A percentile compares a stretch with the other conserved stretches of the same genome.
Evolutionary conservation across 2,329 filamentous ascomycete genomes (phyloP).

Genomic region (Cercospora nicotianae): DNA sequence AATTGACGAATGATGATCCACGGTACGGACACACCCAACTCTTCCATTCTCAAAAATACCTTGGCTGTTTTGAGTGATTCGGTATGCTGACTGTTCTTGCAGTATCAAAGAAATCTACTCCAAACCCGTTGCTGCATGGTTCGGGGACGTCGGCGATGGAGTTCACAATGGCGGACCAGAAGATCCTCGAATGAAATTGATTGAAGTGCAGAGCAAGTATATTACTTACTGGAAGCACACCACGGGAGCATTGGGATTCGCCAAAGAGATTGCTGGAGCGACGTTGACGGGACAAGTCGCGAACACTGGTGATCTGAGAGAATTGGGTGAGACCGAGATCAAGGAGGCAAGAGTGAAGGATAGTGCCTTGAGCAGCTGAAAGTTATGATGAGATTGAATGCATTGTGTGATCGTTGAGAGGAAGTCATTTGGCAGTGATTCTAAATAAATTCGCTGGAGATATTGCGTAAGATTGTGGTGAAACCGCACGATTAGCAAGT

Average conservation of each 20-base stretch:
- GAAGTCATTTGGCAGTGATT: too few species aligned
- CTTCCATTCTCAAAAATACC: too few species aligned
- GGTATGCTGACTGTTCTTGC: too few species aligned
- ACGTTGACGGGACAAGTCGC: constrained; percentile 38
- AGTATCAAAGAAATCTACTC: constrained; percentile 50
- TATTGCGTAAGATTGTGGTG: background rate
- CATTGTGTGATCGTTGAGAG: too few species aligned
- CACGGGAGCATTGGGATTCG: constrained; percentile 33
- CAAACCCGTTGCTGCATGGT: constrained; percentile 47
- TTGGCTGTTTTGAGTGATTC: too few species aligned
- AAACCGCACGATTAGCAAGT: background rate
- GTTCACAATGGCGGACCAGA: constrained; percentile 48
- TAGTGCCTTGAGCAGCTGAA: constrained; percentile 28
- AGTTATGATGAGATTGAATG: too few species aligned
- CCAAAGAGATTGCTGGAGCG: constrained; percentile 38
- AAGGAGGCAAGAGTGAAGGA: constrained; percentile 34
- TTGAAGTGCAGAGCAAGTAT: constrained; percentile 23
- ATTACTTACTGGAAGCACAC: constrained; percentile 40
- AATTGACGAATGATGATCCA: constrained; percentile 46
- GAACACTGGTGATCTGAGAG: constrained; percentile 36
- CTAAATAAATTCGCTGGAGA: background rate
- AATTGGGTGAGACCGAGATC: constrained; percentile 39
- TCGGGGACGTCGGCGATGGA: constrained; percentile 53
- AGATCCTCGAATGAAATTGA: constrained; percentile 50
- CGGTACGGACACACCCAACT: constrained; percentile 22